Conservation (phyloP, 257 asterid species). For the Voacanga thouarsii region DNA sequence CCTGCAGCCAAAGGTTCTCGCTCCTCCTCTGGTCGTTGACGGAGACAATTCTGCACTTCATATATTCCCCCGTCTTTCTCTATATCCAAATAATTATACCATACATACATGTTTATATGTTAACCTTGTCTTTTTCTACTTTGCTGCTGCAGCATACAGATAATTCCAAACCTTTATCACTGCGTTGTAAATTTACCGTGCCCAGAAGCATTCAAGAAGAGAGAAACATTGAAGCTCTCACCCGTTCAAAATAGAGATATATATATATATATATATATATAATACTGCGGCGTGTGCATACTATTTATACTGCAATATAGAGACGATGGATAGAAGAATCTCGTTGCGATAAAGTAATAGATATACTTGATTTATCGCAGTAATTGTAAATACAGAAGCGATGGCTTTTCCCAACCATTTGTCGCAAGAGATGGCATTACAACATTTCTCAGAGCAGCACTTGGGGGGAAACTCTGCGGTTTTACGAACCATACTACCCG, state of each 20-base stretch:
- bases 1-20: not conserved
- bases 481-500: conserved; percentile 24
- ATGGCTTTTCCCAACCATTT: conserved; percentile 57
- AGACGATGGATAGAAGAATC: conserved; percentile 5
- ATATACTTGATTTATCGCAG: not conserved
- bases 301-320: not conserved
- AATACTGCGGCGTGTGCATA: not conserved
- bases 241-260: not conserved
- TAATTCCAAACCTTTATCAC: not conserved
- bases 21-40: not conserved
- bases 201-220: not conserved
- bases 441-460: conserved; percentile 47
- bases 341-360: not conserved
- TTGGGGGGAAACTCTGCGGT: conserved; percentile 30
- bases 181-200: not conserved
- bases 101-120: not conserved
- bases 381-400: not conserved
- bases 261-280: not conserved
- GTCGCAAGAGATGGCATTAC: conserved; percentile 56
- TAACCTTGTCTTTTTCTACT: too few species aligned
- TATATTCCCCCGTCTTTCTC: not conserved
- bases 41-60: not conserved
- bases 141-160: too few species aligned
- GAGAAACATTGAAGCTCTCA: not conserved
- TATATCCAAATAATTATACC: too few species aligned